phyloP scores from a whole-genome alignment of 345 rosid genomes.

The Brassica napus region Da-Ae NC_063435.1:133001-133500 shows the following conservation, averaged over 20 bases:
- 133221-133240: conserved; percentile 84
- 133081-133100: conserved; percentile 25
- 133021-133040: too few relatives aligned
- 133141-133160: conserved; percentile 82
- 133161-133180: conserved; percentile 75
- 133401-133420: conserved; percentile 67
- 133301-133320: conserved; percentile 27
- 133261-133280: conserved; percentile 96
- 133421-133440: conserved; percentile 85
- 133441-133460: conserved; percentile 86
- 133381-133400: conserved; percentile 80
- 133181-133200: conserved; percentile 52
- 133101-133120: conserved; percentile 48
- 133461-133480: conserved; percentile 88
- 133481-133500: conserved; percentile 97
- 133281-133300: conserved; percentile 35
- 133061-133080: too few relatives aligned
- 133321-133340: conserved; percentile 3
- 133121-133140: conserved; percentile 90
- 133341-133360: conserved; percentile 42
- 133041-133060: too few relatives aligned
- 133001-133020: too few relatives aligned
- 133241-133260: conserved; percentile 89
- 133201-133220: conserved; percentile 71
- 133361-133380: conserved; percentile 99